Percentiles rank a stretch among this genome's conserved stretches.
These are phyloP conservation scores for Vigna radiata DNA, from an alignment of 306 rosid species.

Conservation along the genomic window DNA sequence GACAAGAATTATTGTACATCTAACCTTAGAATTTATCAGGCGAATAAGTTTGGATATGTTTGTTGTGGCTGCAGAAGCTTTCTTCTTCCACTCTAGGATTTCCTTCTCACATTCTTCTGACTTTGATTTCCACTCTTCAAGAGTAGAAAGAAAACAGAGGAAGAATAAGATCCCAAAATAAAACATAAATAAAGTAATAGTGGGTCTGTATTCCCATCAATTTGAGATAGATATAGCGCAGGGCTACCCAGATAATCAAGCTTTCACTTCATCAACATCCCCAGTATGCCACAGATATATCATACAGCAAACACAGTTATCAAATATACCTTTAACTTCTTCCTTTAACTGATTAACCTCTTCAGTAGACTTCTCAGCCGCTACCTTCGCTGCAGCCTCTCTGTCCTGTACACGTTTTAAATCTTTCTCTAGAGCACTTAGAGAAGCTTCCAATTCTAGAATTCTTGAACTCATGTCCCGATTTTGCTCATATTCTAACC, in stretches of 20 bases:
- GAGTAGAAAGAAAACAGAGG: conserved; percentile 20
- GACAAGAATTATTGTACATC: conserved; percentile 29
- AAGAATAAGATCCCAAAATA: conserved; percentile 33
- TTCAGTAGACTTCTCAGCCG: conserved; percentile 69
- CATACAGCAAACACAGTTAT: conserved; percentile 20
- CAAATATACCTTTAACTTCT: conserved; percentile 74
- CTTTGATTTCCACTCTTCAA: conserved; percentile 88
- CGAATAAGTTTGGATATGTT: conserved; percentile 85
- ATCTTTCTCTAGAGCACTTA: conserved; percentile 65
- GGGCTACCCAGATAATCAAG: conserved; percentile 29
- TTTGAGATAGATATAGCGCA: conserved; percentile 35
- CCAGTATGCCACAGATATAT: neutral
- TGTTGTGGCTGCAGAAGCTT: conserved; percentile 85
- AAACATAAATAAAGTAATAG: conserved; percentile 21
- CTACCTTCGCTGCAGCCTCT: conserved; percentile 75
- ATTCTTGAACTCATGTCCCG: conserved; percentile 85
- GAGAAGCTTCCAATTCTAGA: conserved; percentile 70
- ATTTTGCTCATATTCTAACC: conserved; percentile 97
- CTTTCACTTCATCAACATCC: conserved; percentile 25
- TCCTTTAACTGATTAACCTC: conserved; percentile 69
- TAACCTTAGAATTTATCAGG: conserved; percentile 87
- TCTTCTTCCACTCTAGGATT: conserved; percentile 96
- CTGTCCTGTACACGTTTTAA: conserved; percentile 70
- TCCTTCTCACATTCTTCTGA: conserved; percentile 93
- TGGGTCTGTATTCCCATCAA: conserved; percentile 27